phyloP scores from a whole-genome alignment of 2,329 filamentous ascomycete genomes.

The Sporothrix protearum region DNA sequence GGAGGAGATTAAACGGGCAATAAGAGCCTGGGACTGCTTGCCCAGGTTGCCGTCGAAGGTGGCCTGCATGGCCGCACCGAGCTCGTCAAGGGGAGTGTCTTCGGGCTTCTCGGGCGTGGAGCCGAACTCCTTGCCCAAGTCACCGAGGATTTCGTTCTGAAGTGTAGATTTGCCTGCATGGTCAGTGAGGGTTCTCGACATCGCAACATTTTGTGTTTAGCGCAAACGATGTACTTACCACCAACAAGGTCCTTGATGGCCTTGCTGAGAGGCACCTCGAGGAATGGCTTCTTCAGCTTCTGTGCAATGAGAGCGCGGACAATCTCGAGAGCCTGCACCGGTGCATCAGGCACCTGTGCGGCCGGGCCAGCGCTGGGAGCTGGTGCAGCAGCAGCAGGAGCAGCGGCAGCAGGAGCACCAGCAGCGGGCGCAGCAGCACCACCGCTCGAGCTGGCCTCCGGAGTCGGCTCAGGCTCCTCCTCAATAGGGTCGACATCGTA shows the following conservation, averaged over 20 bases:
- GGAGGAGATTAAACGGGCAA: constrained; percentile 92
- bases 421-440: constrained; percentile 54
- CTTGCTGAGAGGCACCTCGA: constrained; percentile 88
- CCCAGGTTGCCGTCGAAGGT: constrained; percentile 99
- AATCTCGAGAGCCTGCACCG: constrained; percentile 85
- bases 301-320: constrained; percentile 87
- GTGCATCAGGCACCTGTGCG: constrained; percentile 78
- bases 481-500: constrained; percentile 95
- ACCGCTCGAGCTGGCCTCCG: constrained; percentile 38
- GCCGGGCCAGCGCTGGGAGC: constrained; percentile 78
- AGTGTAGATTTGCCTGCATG: constrained; percentile 87
- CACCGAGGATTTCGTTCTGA: constrained; percentile 97
- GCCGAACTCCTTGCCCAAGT: constrained; percentile 96
- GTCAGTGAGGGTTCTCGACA: not conserved
- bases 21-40: constrained; percentile 89
- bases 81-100: constrained; percentile 92
- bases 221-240: constrained; percentile 57
- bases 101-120: constrained; percentile 98
- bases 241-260: constrained; percentile 98
- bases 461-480: constrained; percentile 69
- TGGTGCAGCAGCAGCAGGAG: constrained; percentile 54
- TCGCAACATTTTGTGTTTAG: too few species aligned
- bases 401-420: constrained; percentile 52
- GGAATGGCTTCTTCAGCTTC: constrained; percentile 91
- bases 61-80: constrained; percentile 91